Evolutionary conservation across 1,284 basidiomycete genomes (phyloP), one percentile per base, ranked within the genome.

Genomic region (Cryptococcus wingfieldii): DNA sequence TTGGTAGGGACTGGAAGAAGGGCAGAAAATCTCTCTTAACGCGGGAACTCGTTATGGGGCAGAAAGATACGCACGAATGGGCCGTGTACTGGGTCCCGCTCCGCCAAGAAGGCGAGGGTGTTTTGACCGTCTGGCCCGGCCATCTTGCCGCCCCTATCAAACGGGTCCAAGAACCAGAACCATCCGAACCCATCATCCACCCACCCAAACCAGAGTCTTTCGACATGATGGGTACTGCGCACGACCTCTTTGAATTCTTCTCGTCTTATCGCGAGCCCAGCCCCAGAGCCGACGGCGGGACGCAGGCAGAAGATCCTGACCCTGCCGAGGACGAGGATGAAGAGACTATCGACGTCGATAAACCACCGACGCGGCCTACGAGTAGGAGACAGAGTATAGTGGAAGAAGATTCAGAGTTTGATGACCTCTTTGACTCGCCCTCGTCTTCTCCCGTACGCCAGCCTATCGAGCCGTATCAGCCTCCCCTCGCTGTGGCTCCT

Each of bases 111-210:
- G 38, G 34, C 39, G 53, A 63, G 34, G 72, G 72, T 13, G 61
- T 74, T 3, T 34, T 74, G 4, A 70, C 70, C 4, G 55, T 74
- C 5, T 74, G 72, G 72, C 72, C 72, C 1, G 65, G 58, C n/a
- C 67, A 69, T 46, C 63, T 74, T 10, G 56, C 56, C 42, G 31
- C 47, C 13, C 23, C 47, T 28, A 39, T 46, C 27, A 9, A 9
- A 18, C 12, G 14, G n/a, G 10, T 16, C 3, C 41, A 42, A 1
- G n/a, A 14, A 41, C n/a, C 45, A 23, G 27, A 9, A 23, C 45
- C 45, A 12, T n/a, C 45, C 14, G 8, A 8, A 46, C 7, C 45
- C 9, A 14, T 25, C 18, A 46, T 9, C 10, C 19, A 18, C n/a
- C 18, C 27, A 7, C 19, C 45, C 27, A 16, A 25, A 27, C 14